Conservation (phyloP, 2,329 filamentous ascomycete species). For the Neurospora sp. region DNA sequence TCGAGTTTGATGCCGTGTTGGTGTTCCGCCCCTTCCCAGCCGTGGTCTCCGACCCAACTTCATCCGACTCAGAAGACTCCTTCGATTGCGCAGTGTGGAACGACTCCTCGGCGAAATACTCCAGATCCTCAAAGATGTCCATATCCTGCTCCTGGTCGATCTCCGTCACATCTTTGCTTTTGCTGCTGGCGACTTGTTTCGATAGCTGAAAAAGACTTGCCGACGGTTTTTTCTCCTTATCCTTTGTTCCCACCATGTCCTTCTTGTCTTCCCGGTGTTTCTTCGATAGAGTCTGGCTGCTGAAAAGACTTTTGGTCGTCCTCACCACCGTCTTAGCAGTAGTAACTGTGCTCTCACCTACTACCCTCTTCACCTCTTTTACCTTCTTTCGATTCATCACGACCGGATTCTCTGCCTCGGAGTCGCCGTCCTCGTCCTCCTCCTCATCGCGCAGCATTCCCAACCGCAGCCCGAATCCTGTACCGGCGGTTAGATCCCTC, state of each 20-base stretch:
- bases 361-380: neutral
- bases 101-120: conserved; percentile 79
- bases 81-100: conserved; percentile 33
- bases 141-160: neutral
- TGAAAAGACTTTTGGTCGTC: neutral
- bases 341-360: neutral
- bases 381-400: neutral
- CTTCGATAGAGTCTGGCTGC: neutral
- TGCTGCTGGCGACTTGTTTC: neutral
- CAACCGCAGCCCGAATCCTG: neutral
- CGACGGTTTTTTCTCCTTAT: neutral
- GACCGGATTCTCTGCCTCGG: conserved; percentile 6
- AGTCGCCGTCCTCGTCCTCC: conserved; percentile 4
- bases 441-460: conserved; percentile 7
- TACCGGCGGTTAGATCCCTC: neutral
- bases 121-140: conserved; percentile 60
- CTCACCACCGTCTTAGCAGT: neutral
- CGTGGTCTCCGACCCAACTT: conserved; percentile 49
- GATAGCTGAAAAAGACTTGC: neutral
- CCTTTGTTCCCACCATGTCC: neutral
- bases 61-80: conserved; percentile 44
- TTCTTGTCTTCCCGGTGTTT: neutral
- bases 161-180: neutral
- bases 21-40: neutral
- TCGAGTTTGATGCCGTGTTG: neutral